Percentiles rank a stretch among this genome's conserved stretches.
Evolutionary conservation across 176 grass and related monocot species (phyloP).

Genomic region (Raddia distichophylla): DNA sequence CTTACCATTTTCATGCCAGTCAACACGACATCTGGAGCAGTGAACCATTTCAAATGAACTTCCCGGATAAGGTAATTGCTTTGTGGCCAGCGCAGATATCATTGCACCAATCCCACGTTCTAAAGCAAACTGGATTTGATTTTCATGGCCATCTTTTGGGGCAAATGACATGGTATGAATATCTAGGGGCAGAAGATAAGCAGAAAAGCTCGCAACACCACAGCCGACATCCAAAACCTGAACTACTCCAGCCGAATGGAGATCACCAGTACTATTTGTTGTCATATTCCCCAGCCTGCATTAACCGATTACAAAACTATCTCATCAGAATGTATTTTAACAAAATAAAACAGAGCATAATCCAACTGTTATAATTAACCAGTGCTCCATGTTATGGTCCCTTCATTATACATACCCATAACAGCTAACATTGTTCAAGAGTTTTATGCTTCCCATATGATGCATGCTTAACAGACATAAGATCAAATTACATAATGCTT

Average conservation of each 20-base stretch:
- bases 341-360: slow-evolving; percentile 29
- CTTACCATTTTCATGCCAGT: slow-evolving; percentile 97
- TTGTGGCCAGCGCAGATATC: slow-evolving; percentile 90
- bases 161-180: slow-evolving; percentile 97
- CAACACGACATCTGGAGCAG: slow-evolving; percentile 94
- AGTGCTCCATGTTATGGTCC: slow-evolving; percentile 3
- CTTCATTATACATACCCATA: background rate
- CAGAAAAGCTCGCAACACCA: slow-evolving; percentile 94
- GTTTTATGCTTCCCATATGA: slow-evolving; percentile 5
- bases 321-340: slow-evolving; percentile 11
- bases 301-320: slow-evolving; percentile 15
- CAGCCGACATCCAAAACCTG: slow-evolving; percentile 94
- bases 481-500: background rate
- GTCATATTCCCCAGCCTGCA: slow-evolving; percentile 94
- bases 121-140: slow-evolving; percentile 97
- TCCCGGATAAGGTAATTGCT: slow-evolving; percentile 78
- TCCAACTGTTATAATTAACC: background rate
- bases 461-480: background rate
- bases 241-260: slow-evolving; percentile 75
- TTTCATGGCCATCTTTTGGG: slow-evolving; percentile 96
- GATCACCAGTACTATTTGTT: slow-evolving; percentile 84
- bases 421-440: background rate
- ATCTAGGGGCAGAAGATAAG: slow-evolving; percentile 80
- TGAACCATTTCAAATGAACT: slow-evolving; percentile 98
- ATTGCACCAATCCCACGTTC: slow-evolving; percentile 94